Evolutionary conservation across 2,329 filamentous ascomycete genomes (phyloP), one percentile per base, ranked within the genome.

Genomic region (Lasiodiplodia hormozganensis): DNA sequence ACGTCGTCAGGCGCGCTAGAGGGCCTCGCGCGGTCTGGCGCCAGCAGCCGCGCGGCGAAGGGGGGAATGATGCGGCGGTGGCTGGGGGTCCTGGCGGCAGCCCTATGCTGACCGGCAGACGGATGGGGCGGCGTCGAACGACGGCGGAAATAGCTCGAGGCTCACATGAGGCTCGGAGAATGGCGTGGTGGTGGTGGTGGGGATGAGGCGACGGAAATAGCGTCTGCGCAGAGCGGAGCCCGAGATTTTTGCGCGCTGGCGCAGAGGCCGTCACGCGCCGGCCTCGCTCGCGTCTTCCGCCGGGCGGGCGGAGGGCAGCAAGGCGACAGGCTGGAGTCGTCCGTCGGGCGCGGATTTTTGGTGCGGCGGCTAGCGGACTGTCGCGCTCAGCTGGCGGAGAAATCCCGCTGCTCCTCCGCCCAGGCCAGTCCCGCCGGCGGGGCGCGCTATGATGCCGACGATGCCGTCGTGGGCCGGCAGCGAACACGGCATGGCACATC

Each of bases 161-260:
- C 31, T 36, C 31, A 21, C 14, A 36, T 43, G 58, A 62, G 58
- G 43, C 58, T 62, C 58, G 38, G 58, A 43, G 18, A 36, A 62
- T 36, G 21, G 43, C 23, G 40, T 28, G 34, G 28, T 28, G 28
- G 28, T 28, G 28, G 28, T 28, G 28, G 43, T 49, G 43, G 40
- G 34, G 40, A 34, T 51, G 49, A n/a, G 4, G 31, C 25, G 40
- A 38, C 40, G 43, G 57, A 23, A 43, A 31, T 47, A 60, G 57
- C 8, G 16, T 11, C 18, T 18, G 7, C 16, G 25, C 23, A 36
- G 28, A 16, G n/a, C 40, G n/a, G 21, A 8, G 12, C 28, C 40
- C 40, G 38, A 34, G 58, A 25, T 49, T 62, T 62, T 25, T 28
- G 31, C 18, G n/a, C 4, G 23, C 31, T 23, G 21, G 54, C 10